Evolutionary conservation across 305 asterid genomes (phyloP).

Genomic region (Fraxinus baroniana): DNA sequence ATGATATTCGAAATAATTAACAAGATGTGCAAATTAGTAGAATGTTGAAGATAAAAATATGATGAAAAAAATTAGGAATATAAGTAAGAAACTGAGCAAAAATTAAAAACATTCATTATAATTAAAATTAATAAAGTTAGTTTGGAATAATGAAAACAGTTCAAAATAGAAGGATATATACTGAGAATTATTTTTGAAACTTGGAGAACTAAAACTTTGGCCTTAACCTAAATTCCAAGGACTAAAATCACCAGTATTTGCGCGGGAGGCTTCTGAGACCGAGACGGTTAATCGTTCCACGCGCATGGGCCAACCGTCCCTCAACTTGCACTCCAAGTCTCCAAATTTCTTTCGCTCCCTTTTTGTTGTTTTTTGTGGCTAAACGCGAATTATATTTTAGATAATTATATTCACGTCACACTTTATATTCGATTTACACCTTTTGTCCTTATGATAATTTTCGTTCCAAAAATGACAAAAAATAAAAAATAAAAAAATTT

Average conservation of each 20-base stretch:
- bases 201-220: neutral
- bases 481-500: too few relatives aligned
- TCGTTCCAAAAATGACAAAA: neutral
- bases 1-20: neutral
- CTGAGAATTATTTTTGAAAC: neutral
- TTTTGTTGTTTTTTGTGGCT: neutral
- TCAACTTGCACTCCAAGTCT: neutral
- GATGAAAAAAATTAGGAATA: neutral
- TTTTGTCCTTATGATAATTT: neutral
- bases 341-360: neutral
- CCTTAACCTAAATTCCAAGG: neutral
- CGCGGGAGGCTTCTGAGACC: conserved; percentile 27
- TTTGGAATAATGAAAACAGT: neutral
- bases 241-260: conserved; percentile 14
- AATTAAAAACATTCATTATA: neutral
- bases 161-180: neutral
- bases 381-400: neutral
- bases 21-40: neutral
- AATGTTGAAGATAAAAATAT: neutral
- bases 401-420: neutral
- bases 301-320: neutral
- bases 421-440: neutral
- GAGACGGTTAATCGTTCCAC: neutral
- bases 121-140: too few relatives aligned
- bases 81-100: neutral